These are phyloP conservation scores for Irpex sp. DNA, from an alignment of 1,284 basidiomycete genomes.

Conservation along the genomic window DNA sequence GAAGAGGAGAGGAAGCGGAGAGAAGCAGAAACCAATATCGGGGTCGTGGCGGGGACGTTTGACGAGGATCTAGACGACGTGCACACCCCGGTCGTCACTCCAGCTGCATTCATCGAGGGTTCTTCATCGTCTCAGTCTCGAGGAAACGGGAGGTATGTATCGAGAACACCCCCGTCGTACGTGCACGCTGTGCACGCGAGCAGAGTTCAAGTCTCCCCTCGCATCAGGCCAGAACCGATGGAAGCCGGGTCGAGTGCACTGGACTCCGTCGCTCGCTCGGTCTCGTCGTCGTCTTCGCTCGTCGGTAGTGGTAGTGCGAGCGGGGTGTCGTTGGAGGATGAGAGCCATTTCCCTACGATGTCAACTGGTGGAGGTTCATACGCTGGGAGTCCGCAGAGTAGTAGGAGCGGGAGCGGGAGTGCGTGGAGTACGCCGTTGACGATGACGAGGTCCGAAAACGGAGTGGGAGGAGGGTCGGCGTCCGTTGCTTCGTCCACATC, in stretches of 20 bases:
- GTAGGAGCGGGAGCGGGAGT: constrained; percentile 22
- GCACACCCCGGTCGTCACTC: constrained; percentile 21
- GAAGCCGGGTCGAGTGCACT: constrained; percentile 22
- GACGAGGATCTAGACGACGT: constrained; percentile 33
- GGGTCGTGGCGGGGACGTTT: constrained; percentile 58
- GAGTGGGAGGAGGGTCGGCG: constrained; percentile 13
- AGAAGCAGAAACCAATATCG: constrained; percentile 30
- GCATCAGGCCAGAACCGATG: constrained; percentile 31
- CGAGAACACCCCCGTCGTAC: constrained; percentile 9
- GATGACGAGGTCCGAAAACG: constrained; percentile 14
- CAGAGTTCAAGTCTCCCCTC: constrained; percentile 35
- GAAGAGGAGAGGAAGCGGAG: constrained; percentile 45
- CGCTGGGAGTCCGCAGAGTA: constrained; percentile 23
- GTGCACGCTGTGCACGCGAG: constrained; percentile 4
- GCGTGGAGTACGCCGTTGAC: constrained; percentile 31
- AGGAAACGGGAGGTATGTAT: background rate
- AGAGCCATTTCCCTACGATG: constrained; percentile 14
- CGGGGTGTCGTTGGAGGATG: constrained; percentile 15
- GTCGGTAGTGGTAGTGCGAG: constrained; percentile 17
- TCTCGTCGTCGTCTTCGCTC: constrained; percentile 3
- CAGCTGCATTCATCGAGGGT: constrained; percentile 17
- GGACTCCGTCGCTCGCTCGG: background rate
- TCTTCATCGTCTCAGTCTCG: constrained; percentile 1
- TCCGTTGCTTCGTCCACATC: constrained; percentile 13
- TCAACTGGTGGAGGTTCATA: constrained; percentile 11